These are phyloP conservation scores for Ilex aquifolium DNA, from an alignment of 257 asterid species.

Conservation along the genomic window DNA sequence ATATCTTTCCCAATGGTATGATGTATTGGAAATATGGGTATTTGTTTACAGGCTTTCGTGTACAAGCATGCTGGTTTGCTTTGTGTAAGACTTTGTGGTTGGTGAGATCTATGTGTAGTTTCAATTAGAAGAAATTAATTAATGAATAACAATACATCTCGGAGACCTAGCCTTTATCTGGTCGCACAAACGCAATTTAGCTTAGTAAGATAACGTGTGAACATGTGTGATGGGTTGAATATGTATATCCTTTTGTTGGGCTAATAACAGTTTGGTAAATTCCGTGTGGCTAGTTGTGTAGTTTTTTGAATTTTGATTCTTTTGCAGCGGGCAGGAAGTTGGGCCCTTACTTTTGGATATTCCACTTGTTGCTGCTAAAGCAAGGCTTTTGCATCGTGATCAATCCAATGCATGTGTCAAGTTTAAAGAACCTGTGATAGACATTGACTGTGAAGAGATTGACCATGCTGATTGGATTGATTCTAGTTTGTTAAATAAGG, in stretches of 20 bases:
- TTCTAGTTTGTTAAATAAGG: constrained; percentile 21
- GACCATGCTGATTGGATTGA: constrained; percentile 20
- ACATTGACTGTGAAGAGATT: constrained; percentile 34
- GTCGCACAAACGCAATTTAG: no score
- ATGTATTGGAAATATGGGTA: neutral
- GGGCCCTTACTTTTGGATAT: constrained; percentile 48
- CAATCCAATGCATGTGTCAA: constrained; percentile 22
- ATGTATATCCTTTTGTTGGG: no score
- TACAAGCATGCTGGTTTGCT: no score
- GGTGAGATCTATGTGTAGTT: no score
- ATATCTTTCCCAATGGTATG: constrained; percentile 54
- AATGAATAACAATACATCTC: no score
- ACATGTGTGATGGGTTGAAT: no score
- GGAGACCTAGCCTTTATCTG: no score
- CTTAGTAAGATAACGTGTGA: no score
- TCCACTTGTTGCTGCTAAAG: constrained; percentile 18
- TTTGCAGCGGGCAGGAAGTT: constrained; percentile 64
- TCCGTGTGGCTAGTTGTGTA: neutral
- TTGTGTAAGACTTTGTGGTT: no score
- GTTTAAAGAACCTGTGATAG: constrained; percentile 31
- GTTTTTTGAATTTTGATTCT: constrained; percentile 9
- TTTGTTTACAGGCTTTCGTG: no score
- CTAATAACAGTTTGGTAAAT: no score
- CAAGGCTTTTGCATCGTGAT: neutral
- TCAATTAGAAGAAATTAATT: no score